Evolutionary conservation across 1,284 basidiomycete species (phyloP).

Genomic region (Moesziomyces globuligerus): DNA sequence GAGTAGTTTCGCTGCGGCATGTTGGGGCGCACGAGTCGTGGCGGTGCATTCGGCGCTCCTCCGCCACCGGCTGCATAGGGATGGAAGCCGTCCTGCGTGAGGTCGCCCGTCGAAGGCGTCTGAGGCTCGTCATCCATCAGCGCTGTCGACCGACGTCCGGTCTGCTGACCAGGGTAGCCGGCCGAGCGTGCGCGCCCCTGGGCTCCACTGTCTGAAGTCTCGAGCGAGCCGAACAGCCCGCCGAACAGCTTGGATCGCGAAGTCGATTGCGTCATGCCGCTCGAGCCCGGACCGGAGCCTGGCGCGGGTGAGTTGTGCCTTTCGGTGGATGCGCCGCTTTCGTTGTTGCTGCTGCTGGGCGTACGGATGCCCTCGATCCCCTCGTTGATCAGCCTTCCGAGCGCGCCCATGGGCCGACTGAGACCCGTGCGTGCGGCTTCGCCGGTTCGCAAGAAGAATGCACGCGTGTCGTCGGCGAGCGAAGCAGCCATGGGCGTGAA

Average conservation of each 20-base stretch:
- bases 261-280: conserved; percentile 34
- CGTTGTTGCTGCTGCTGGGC: conserved; percentile 38
- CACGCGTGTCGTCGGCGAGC: conserved; percentile 64
- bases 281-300: not conserved
- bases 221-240: conserved; percentile 41
- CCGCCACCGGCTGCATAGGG: conserved; percentile 16
- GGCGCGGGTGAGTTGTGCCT: conserved; percentile 38
- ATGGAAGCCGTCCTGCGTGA: conserved; percentile 40
- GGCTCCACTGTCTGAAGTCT: conserved; percentile 16
- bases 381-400: conserved; percentile 62
- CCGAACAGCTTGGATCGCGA: conserved; percentile 45
- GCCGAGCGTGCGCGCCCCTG: conserved; percentile 8
- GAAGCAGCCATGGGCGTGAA: conserved; percentile 48
- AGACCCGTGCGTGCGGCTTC: conserved; percentile 63
- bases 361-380: conserved; percentile 61
- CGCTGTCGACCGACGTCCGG: conserved; percentile 11
- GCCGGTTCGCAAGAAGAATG: conserved; percentile 64
- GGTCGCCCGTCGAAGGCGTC: conserved; percentile 41
- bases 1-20: conserved; percentile 42
- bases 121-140: conserved; percentile 41
- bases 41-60: conserved; percentile 40
- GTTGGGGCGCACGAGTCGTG: conserved; percentile 34
- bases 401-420: conserved; percentile 59
- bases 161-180: conserved; percentile 21
- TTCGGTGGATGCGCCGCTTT: conserved; percentile 43